Conservation (phyloP, 2,329 filamentous ascomycete genomes). For the Fusarium keratoplasticum region DNA sequence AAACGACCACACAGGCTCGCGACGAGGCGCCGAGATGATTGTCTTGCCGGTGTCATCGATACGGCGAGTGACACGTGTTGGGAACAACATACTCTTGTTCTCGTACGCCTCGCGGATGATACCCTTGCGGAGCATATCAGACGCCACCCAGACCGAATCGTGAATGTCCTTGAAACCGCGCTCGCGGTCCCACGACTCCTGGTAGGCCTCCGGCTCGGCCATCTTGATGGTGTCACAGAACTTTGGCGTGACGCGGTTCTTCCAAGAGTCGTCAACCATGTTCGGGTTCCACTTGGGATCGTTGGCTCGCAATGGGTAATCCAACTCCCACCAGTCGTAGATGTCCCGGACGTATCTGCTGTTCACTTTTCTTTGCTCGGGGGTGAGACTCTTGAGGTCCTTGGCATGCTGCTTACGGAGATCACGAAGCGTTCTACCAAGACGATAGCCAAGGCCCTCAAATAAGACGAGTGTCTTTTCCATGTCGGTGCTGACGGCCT, state of each 20-base stretch:
- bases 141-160: slow-evolving; percentile 19
- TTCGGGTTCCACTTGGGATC: slow-evolving; percentile 22
- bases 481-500: background rate
- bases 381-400: slow-evolving; percentile 17
- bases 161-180: background rate
- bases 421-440: slow-evolving; percentile 50
- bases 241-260: slow-evolving; percentile 25
- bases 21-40: slow-evolving; percentile 28
- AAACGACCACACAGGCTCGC: slow-evolving; percentile 50
- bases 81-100: slow-evolving; percentile 57
- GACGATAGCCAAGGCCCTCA: slow-evolving; percentile 51
- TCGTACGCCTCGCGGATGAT: slow-evolving; percentile 58
- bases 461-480: slow-evolving; percentile 34
- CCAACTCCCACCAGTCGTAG: slow-evolving; percentile 26
- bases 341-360: slow-evolving; percentile 23
- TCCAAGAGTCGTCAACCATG: background rate
- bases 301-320: slow-evolving; percentile 30
- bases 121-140: slow-evolving; percentile 48
- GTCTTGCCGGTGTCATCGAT: slow-evolving; percentile 25
- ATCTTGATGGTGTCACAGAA: slow-evolving; percentile 48
- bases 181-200: background rate
- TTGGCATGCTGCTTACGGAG: slow-evolving; percentile 15
- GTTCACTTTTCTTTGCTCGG: slow-evolving; percentile 14
- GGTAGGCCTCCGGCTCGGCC: slow-evolving; percentile 45
- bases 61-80: slow-evolving; percentile 47